Percentiles rank a stretch among this genome's conserved stretches.
Evolutionary conservation across 495 filamentous ascomycete genomes (phyloP).

Genomic region (Xylaria telfairii): DNA sequence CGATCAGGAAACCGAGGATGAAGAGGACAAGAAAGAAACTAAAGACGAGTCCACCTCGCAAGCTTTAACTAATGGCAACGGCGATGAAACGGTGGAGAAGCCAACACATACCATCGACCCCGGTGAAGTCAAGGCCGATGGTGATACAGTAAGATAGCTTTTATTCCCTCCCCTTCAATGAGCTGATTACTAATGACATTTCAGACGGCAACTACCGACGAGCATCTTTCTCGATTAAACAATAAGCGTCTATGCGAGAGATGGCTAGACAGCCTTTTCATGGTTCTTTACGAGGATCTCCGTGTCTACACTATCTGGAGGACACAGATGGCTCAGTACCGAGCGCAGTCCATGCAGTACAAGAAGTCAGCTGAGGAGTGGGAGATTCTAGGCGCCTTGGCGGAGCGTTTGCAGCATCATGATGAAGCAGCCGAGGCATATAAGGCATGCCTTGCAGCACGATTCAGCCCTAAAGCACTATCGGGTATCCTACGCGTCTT

Average conservation of each 20-base stretch:
- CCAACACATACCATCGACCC: conserved; percentile 83
- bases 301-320: conserved; percentile 99
- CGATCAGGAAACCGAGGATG: conserved; percentile 52
- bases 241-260: conserved; percentile 97
- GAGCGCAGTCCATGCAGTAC: conserved; percentile 87
- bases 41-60: conserved; percentile 39
- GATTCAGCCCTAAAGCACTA: conserved; percentile 91
- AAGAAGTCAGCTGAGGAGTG: conserved; percentile 96
- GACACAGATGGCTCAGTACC: conserved; percentile 92
- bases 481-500: conserved; percentile 80
- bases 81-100: conserved; percentile 66
- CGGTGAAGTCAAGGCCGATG: conserved; percentile 78
- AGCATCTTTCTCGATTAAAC: conserved; percentile 73
- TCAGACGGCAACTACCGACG: conserved; percentile 51
- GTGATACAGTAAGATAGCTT: conserved; percentile 69
- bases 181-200: conserved; percentile 20
- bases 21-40: conserved; percentile 49
- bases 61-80: conserved; percentile 46
- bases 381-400: conserved; percentile 95
- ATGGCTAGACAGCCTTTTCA: conserved; percentile 98
- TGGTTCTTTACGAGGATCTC: conserved; percentile 98
- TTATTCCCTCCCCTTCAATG: neutral
- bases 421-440: conserved; percentile 94
- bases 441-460: conserved; percentile 75
- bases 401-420: conserved; percentile 85